Evolutionary conservation across 2,329 filamentous ascomycete genomes (phyloP), one percentile per base, ranked within the genome.

Genomic region (Fusarium cyanostomum): DNA sequence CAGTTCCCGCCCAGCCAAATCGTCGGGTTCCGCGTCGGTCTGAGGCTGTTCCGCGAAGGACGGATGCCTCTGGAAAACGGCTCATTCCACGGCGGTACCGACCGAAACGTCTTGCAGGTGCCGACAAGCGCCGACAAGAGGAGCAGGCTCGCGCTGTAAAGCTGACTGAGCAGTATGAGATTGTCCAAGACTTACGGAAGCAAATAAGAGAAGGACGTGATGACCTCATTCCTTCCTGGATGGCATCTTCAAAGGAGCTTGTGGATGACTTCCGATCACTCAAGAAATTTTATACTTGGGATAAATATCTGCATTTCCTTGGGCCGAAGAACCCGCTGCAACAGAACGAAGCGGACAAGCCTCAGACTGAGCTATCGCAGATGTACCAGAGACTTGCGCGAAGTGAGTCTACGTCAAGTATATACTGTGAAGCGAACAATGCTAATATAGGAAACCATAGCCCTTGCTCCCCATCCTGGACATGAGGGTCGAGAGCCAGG

Each of bases 221-320:
- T 10, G 79, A 81, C 8, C 79, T 84, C n/a, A 74, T 81, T 7
- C 69, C 73, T 2, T 66, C 73, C 5, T 89, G 87, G 84, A 86
- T 89, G 82, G 74, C 77, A 21, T 84, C 84, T 6, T 86, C 86
- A 1, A 81, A 81, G 69, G 81, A 84, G 48, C 79, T 90, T 8
- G 81, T 88, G 9, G 83, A 88, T 56, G 87, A 89, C 58, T 89
- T 89, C 69, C 79, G 86, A 59, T 85, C 84, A 0, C 83, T 86
- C 63, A 88, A 86, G 67, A 81, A 84, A 44, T 89, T 89, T 65
- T 89, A 88, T 66, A 82, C 85, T 1, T 89, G 86, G 86, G 87
- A 89, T 56, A 88, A 86, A 71, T 88, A 88, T 65, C 77, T 88
- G 44, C 79, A 81, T 54, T 87, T 87, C 69, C 75, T 87, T 62